Evolutionary conservation across 106 monocot genomes (phyloP), one percentile per base, ranked within the genome.

Genomic region (Ottelia alismoides): DNA sequence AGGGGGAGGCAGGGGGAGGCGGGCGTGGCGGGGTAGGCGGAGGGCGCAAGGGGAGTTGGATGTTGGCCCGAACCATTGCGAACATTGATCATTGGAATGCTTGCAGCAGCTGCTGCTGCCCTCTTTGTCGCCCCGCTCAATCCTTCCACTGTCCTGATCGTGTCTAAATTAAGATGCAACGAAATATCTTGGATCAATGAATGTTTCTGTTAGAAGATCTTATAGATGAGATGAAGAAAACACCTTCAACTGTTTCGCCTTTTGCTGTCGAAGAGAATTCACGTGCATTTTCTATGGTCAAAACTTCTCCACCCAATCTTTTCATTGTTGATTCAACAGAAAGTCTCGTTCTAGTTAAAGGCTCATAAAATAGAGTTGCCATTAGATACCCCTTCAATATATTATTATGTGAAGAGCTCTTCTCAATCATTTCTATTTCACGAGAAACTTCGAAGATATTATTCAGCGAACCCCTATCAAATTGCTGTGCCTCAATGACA

Each of bases 191-290:
- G 40, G 16, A 43, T n/a, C 40, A 16, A 43, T 43, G 6, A 43
- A 43, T 6, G 16, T 43, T 43, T 7, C 40, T 43, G 6, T n/a
- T n/a, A 16, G 16, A 27, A 22, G 2, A 2, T n/a, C 22, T 45
- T 6, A 47, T 47, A 26, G 44, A 22, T 23, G 7, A 45, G 22
- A 52, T n/a, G 1, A 49, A 25, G 1, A 22, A 17, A 9, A 22
- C 51, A 94, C 96, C 96, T 86, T 98, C 90, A 50, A 98, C 85
- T 14, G 98, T 98, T 75, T 98, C 98, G 51, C 98, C 98, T 70
- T 98, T 98, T 3, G 98, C 89, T 2, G 98, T 90, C 1, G 98
- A 98, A 52, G 98, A 98, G 61, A 98, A 98, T 63, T 98, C 98
- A 27, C 85, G 61, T 6, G 98, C 98, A 68, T 98, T 98, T 61